Evolutionary conservation across 139 green algal species (phyloP), one percentile per base, ranked within the genome.

Genomic region (Chlorella vulgaris): DNA sequence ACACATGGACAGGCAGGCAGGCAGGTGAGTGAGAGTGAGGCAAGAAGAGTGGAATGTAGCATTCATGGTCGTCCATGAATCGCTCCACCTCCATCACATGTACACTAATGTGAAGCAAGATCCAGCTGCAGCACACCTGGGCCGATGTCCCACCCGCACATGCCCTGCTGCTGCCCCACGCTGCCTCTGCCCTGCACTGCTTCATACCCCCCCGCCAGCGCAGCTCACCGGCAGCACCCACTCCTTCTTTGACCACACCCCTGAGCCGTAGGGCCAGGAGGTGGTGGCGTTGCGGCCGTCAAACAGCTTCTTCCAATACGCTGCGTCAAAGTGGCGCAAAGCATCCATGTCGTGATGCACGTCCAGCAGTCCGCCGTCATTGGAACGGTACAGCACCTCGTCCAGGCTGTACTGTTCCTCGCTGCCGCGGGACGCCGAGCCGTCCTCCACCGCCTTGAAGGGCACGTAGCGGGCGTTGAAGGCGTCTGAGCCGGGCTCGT

Each of bases 211-310:
- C 47, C 47, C 15, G 47, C 47, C 15, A 15, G 10, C 47, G 47
- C 15, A 58, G 31, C 90, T 84, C 76, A 96, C 93, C 81, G 97
- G 97, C 50, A 99, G 90, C 15, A 99, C 94, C 96, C 95, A 99
- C 82, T 99, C 97, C 89, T 99, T 99, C 91, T 99, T 99, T 85
- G 92, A 98, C 97, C 97, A 99, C 0, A 99, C 97, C 2, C 97
- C 97, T 0, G 95, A 98, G 66, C 97, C 97, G 76, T 96, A 99
- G 5, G 97, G 97, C 97, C 97, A 99, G 2, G 74, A 61, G 10
- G 96, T 98, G 62, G 92, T 97, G 69, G 95, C 97, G 4, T 97
- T 82, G 40, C 97, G 90, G 7, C 85, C 83, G 81, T 99, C 95
- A 85, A 99, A 99, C 26, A 98, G 86, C 19, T 86, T 79, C 74